Conservation (phyloP, 768 basidiomycete genomes). For the Scleroderma citrinum region DNA sequence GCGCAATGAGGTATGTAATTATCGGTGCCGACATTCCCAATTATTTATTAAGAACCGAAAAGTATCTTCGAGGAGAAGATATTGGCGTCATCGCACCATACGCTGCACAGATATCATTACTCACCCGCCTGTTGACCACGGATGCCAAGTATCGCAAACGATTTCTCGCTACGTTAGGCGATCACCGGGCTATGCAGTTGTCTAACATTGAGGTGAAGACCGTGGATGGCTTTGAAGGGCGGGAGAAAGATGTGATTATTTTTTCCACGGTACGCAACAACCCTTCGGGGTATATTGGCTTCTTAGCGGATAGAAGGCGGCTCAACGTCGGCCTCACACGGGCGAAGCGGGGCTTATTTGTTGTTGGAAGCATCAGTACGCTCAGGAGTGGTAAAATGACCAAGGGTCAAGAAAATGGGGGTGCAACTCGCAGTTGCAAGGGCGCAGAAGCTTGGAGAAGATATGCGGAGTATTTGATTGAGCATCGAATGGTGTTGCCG, state of each 20-base stretch:
- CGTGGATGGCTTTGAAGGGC: constrained; percentile 91
- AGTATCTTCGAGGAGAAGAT: constrained; percentile 63
- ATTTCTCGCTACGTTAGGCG: constrained; percentile 57
- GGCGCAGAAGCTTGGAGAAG: constrained; percentile 55
- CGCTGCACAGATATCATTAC: constrained; percentile 73
- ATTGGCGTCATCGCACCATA: constrained; percentile 95
- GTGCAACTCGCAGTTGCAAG: constrained; percentile 26
- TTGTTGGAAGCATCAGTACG: constrained; percentile 69
- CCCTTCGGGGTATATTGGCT: constrained; percentile 70
- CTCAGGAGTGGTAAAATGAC: constrained; percentile 43
- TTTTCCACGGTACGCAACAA: constrained; percentile 92
- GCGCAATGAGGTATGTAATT: constrained; percentile 57
- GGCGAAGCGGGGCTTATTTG: constrained; percentile 79
- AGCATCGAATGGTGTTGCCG: constrained; percentile 46
- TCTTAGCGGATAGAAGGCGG: constrained; percentile 78
- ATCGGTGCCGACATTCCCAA: background rate
- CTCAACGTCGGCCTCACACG: constrained; percentile 90
- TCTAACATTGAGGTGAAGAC: constrained; percentile 78
- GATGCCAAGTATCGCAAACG: constrained; percentile 48
- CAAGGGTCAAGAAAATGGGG: constrained; percentile 14
- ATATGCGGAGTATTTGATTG: constrained; percentile 51
- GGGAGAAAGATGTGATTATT: constrained; percentile 88
- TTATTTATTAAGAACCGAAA: constrained; percentile 8
- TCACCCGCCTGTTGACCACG: constrained; percentile 59
- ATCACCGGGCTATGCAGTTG: constrained; percentile 59